Percentiles rank a stretch among this genome's conserved stretches.
Evolutionary conservation across 2,329 filamentous ascomycete genomes (phyloP).

Genomic region (Trichoderma simmonsii): DNA sequence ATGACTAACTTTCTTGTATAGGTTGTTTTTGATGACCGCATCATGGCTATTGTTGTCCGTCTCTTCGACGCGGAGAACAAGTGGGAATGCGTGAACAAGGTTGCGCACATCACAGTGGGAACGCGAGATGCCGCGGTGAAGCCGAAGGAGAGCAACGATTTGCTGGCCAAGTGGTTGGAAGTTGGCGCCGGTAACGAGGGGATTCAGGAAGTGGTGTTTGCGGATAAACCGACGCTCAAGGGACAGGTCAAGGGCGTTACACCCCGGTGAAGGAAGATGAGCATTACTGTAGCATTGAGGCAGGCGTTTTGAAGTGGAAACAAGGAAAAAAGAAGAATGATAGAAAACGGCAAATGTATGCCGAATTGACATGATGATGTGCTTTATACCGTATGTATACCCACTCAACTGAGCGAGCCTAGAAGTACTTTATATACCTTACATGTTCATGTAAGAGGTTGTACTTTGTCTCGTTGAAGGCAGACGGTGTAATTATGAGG

Average conservation of each 20-base stretch:
- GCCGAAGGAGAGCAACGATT: slow-evolving; percentile 88
- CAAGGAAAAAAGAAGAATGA: not conserved
- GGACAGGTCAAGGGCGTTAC: slow-evolving; percentile 46
- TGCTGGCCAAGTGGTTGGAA: slow-evolving; percentile 73
- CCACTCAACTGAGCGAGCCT: not conserved
- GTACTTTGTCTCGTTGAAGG: not conserved
- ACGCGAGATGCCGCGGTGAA: slow-evolving; percentile 74
- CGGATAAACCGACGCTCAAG: slow-evolving; percentile 46
- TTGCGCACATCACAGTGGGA: slow-evolving; percentile 87
- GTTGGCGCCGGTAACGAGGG: slow-evolving; percentile 40
- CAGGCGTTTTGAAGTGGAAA: not conserved
- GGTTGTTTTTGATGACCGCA: slow-evolving; percentile 77
- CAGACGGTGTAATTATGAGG: not conserved
- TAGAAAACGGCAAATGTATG: not conserved
- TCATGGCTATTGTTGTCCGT: slow-evolving; percentile 90
- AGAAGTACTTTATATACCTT: not conserved
- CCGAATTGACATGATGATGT: not conserved
- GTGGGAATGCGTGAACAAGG: slow-evolving; percentile 70
- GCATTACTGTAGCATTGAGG: not conserved
- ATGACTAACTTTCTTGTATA: slow-evolving; percentile 29
- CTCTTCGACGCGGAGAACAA: slow-evolving; percentile 54
- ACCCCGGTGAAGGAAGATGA: slow-evolving; percentile 36
- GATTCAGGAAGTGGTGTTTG: slow-evolving; percentile 49
- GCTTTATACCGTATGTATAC: not conserved
- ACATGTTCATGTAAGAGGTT: not conserved